These are phyloP conservation scores for Aspergillus amoenus DNA, from an alignment of 2,329 filamentous ascomycete species.

Conservation along the genomic window DNA sequence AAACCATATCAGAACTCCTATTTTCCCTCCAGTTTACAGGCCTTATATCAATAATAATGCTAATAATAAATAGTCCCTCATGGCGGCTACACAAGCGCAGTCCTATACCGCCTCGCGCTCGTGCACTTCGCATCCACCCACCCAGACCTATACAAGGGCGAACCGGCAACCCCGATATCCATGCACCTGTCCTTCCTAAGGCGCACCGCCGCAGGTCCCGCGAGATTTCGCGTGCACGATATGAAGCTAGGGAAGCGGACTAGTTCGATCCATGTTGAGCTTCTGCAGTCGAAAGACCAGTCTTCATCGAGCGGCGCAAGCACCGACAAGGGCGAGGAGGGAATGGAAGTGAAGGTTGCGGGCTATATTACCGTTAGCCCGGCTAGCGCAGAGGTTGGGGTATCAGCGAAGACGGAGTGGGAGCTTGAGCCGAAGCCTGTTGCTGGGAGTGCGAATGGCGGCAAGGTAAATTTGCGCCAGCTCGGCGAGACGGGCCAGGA, in stretches of 20 bases:
- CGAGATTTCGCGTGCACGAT: constrained; percentile 59
- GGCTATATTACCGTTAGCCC: constrained; percentile 67
- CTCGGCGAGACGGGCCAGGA: constrained; percentile 25
- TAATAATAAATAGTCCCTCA: constrained; percentile 60
- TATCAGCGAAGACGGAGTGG: constrained; percentile 57
- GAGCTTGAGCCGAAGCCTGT: constrained; percentile 48
- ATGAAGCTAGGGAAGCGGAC: constrained; percentile 65
- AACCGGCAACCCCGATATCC: constrained; percentile 58
- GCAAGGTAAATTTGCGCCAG: constrained; percentile 23
- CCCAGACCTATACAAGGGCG: constrained; percentile 47
- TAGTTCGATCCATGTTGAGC: constrained; percentile 62
- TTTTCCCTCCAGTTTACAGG: too few species aligned
- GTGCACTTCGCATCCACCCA: constrained; percentile 61
- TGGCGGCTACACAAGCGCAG: constrained; percentile 67
- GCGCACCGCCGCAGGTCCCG: constrained; percentile 59
- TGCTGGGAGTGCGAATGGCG: constrained; percentile 35
- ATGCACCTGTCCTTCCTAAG: constrained; percentile 66
- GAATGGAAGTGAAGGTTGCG: constrained; percentile 59
- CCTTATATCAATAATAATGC: constrained; percentile 5
- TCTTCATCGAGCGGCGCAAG: not conserved
- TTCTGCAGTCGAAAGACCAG: constrained; percentile 39
- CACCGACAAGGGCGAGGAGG: constrained; percentile 29
- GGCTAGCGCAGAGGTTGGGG: constrained; percentile 58
- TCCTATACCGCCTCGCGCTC: constrained; percentile 59
- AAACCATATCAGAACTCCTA: too few species aligned